These are phyloP conservation scores for Crucibulum laeve DNA, from an alignment of 768 basidiomycete genomes.

Conservation along the genomic window DNA sequence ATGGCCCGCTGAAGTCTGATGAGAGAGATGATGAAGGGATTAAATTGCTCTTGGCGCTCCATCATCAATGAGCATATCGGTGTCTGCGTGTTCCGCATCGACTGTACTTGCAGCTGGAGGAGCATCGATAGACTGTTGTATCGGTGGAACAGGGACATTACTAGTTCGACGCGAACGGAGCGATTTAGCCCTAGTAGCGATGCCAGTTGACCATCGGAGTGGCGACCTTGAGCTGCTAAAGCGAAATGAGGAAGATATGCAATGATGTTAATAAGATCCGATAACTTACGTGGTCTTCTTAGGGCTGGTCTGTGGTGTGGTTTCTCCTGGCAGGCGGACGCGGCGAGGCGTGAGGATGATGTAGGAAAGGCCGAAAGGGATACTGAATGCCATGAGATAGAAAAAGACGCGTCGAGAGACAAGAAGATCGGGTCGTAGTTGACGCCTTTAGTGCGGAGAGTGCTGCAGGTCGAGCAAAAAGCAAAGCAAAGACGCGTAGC, in stretches of 20 bases:
- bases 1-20: no score
- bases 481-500: background rate
- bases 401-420: background rate
- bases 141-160: slow-evolving; percentile 1
- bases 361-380: slow-evolving; percentile 47
- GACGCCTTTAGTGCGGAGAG: no score
- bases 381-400: background rate
- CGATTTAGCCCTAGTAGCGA: slow-evolving; percentile 20
- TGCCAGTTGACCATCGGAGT: slow-evolving; percentile 13
- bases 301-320: slow-evolving; percentile 4
- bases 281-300: slow-evolving; percentile 12
- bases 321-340: slow-evolving; percentile 46
- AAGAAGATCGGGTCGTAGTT: background rate
- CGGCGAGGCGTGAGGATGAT: slow-evolving; percentile 49
- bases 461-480: background rate
- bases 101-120: no score
- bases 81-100: no score
- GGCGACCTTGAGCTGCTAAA: slow-evolving; percentile 1
- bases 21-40: no score
- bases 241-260: background rate
- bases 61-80: no score
- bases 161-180: slow-evolving; percentile 16
- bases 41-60: no score
- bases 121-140: no score
- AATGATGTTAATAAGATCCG: background rate